Evolutionary conservation across 805 yeast genomes (phyloP).

Genomic region (Barnettozyma siamensis): DNA sequence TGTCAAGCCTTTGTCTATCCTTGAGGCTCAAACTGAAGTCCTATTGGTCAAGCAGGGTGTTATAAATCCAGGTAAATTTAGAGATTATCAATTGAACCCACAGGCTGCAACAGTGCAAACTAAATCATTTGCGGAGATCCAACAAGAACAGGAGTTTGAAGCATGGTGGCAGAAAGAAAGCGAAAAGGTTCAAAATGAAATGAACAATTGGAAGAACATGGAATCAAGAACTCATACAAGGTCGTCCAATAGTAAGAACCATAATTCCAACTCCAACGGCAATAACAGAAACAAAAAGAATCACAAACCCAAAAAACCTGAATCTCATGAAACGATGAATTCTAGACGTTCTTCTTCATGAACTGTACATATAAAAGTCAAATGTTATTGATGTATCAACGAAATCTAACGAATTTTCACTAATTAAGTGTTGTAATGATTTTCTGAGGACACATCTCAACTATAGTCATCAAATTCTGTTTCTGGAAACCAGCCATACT

Average conservation of each 20-base stretch:
- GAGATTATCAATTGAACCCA: slow-evolving; percentile 8
- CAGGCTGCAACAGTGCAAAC: slow-evolving; percentile 7
- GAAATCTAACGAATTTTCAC: too few relatives aligned
- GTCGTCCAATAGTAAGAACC: neutral
- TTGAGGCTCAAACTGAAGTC: slow-evolving; percentile 19
- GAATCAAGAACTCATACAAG: neutral
- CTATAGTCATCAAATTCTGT: slow-evolving; percentile 24
- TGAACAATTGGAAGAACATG: slow-evolving; percentile 18
- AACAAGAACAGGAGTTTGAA: slow-evolving; percentile 79
- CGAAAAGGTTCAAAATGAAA: slow-evolving; percentile 48
- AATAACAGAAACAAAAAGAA: too few relatives aligned
- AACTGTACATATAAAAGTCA: too few relatives aligned
- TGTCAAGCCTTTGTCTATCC: slow-evolving; percentile 14
- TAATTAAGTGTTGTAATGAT: too few relatives aligned
- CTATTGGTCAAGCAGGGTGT: slow-evolving; percentile 26
- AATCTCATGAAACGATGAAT: neutral
- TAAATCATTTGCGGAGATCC: slow-evolving; percentile 59
- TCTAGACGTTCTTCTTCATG: neutral
- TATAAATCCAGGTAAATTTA: slow-evolving; percentile 13
- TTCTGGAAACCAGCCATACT: slow-evolving; percentile 67
- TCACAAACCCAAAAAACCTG: too few relatives aligned
- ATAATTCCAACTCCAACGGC: too few relatives aligned
- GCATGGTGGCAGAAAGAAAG: slow-evolving; percentile 86
- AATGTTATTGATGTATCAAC: too few relatives aligned
- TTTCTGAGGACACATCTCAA: too few relatives aligned